Evolutionary conservation across 768 basidiomycete species (phyloP).

Genomic region (Cyclocybe cylindracea): DNA sequence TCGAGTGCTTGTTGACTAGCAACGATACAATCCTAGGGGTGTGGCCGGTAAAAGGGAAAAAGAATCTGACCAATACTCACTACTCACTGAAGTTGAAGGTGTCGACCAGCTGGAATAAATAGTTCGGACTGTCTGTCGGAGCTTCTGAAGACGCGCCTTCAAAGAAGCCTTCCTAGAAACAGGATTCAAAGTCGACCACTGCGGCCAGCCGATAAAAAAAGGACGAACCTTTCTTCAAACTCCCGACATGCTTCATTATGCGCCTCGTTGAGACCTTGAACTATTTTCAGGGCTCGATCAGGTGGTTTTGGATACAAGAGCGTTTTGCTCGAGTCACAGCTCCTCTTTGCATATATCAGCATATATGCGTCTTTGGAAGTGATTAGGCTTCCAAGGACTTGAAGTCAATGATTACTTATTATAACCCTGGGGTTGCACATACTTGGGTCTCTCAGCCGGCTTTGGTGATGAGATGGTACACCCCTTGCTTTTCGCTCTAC

Average conservation of each 20-base stretch:
- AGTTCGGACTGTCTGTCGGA: constrained; percentile 53
- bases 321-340: not conserved
- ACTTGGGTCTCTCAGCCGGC: constrained; percentile 2
- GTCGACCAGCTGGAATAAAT: constrained; percentile 69
- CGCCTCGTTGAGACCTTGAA: constrained; percentile 52
- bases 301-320: constrained; percentile 46
- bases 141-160: constrained; percentile 45
- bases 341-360: constrained; percentile 79
- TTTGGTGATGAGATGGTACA: not conserved
- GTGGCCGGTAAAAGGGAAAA: not conserved
- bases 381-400: constrained; percentile 41
- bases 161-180: constrained; percentile 42
- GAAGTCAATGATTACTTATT: not conserved
- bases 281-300: constrained; percentile 49
- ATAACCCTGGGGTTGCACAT: not conserved
- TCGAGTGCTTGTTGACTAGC: constrained; percentile 62
- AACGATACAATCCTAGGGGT: constrained; percentile 50
- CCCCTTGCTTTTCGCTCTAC: not conserved
- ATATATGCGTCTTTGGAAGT: constrained; percentile 92
- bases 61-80: not conserved
- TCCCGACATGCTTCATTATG: constrained; percentile 56
- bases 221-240: constrained; percentile 47
- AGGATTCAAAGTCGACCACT: not conserved
- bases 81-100: constrained; percentile 46
- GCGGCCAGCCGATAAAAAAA: not conserved